Evolutionary conservation across 164 flowering plant genomes (phyloP), one percentile per base, ranked within the genome.

Genomic region (Tetrastigma voinierianum): DNA sequence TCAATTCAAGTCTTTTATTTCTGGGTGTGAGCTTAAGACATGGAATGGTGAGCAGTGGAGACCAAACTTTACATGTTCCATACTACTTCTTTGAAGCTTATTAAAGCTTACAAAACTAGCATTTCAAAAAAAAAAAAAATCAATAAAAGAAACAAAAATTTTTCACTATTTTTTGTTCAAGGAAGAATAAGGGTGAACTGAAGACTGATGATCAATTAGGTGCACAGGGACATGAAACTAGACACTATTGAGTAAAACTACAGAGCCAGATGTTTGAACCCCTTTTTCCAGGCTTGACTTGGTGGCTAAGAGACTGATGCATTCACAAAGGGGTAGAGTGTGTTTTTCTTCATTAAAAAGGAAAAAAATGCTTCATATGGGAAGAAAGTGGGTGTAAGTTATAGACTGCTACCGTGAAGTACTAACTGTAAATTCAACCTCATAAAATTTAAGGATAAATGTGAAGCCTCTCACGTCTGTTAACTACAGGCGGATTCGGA

Each of bases 391-490:
- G 40, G 40, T 25, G 40, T 4, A 25, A 25, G 40, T 25, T 25
- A 25, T 25, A 7, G 40, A 25, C 6, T 25, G 40, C 40, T 25
- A 25, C 40, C 40, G n/a, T n/a, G n/a, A n/a, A 25, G 40, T 25
- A 25, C 40, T 7, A 25, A n/a, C n/a, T n/a, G 40, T 25, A 25
- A 25, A 25, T 25, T 25, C 4, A 25, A 0, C 40, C 40, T 4
- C 6, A 25, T 5, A 25, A 25, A 25, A 25, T 25, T n/a, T n/a
- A 25, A 59, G 20, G 1, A 11, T 18, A 18, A 53, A 61, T 15
- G 17, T 25, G 46, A 61, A 61, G 64, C 24, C 46, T 67, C 91
- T 84, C 71, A 91, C 97, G 94, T 81, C 89, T 78, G 77, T 89
- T 89, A 23, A 80, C 83, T 3, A 65, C 75, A 0, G 91, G 86